phyloP scores from a whole-genome alignment of 805 yeast genomes.

The Cyberlindnera maclurae region DNA sequence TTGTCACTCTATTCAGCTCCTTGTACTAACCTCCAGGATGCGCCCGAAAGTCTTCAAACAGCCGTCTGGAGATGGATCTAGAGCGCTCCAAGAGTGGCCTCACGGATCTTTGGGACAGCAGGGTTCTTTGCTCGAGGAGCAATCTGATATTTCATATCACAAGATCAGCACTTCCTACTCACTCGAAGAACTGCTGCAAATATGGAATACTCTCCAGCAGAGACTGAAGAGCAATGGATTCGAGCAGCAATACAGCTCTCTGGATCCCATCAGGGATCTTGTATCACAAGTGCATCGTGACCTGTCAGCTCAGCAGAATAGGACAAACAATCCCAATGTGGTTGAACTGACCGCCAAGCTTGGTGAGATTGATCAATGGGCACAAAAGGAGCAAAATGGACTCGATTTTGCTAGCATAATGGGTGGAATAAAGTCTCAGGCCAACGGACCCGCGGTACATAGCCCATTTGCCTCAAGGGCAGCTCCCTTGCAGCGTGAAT shows the following conservation, averaged over 20 bases:
- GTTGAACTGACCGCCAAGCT: constrained; percentile 12
- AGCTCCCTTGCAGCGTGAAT: constrained; percentile 3
- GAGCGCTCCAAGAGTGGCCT: too few relatives aligned
- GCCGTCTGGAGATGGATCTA: constrained; percentile 1
- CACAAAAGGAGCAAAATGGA: constrained; percentile 16
- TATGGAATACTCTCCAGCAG: constrained; percentile 37
- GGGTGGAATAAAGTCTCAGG: constrained; percentile 13
- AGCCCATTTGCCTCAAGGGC: constrained; percentile 1
- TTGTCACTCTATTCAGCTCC: too few relatives aligned
- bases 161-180: constrained; percentile 27
- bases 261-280: constrained; percentile 21
- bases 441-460: not conserved
- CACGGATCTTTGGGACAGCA: too few relatives aligned
- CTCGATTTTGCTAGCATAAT: constrained; percentile 20
- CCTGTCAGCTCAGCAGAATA: constrained; percentile 9
- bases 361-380: constrained; percentile 18
- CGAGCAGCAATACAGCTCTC: constrained; percentile 27
- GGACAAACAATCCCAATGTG: constrained; percentile 4
- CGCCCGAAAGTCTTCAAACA: constrained; percentile 24
- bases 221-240: constrained; percentile 24
- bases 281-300: constrained; percentile 19
- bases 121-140: not conserved
- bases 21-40: constrained; percentile 21
- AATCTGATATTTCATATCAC: not conserved
- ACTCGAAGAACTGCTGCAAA: constrained; percentile 44